Percentiles rank a stretch among this genome's conserved stretches.
Conservation (phyloP, 495 filamentous ascomycete species). For the Penicillium coprophilum region DNA sequence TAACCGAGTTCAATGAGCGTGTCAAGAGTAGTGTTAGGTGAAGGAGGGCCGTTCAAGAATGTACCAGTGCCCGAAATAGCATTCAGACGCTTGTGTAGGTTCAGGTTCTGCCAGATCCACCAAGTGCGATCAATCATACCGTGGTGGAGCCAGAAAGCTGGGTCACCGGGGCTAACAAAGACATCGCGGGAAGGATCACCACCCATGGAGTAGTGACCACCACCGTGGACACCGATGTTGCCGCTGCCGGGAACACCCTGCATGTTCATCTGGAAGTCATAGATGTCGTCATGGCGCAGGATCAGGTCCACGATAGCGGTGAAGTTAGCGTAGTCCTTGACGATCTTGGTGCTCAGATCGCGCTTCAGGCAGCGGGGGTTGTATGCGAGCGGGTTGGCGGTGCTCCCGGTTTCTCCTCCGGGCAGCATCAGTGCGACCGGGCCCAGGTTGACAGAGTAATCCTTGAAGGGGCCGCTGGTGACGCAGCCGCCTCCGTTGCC, state of each 20-base stretch:
- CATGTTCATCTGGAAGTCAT: constrained; percentile 52
- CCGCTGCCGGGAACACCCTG: constrained; percentile 50
- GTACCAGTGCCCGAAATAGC: constrained; percentile 56
- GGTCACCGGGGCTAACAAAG: constrained; percentile 61
- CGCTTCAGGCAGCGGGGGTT: constrained; percentile 67
- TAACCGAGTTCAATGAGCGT: constrained; percentile 45
- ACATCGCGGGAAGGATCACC: constrained; percentile 62
- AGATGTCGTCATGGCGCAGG: constrained; percentile 42
- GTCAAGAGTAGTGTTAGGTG: constrained; percentile 48
- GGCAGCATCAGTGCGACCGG: constrained; percentile 42
- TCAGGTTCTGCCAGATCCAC: constrained; percentile 69
- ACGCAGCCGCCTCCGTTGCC: constrained; percentile 68
- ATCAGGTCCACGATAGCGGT: constrained; percentile 49
- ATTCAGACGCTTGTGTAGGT: constrained; percentile 45
- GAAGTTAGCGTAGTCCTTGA: constrained; percentile 51
- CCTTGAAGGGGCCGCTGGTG: constrained; percentile 56
- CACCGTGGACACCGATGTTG: constrained; percentile 58
- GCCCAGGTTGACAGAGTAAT: constrained; percentile 52
- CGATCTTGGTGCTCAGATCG: constrained; percentile 55
- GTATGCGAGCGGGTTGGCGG: constrained; percentile 36
- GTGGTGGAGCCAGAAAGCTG: constrained; percentile 69
- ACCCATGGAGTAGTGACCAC: constrained; percentile 63
- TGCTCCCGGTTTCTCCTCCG: constrained; percentile 19
- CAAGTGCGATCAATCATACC: constrained; percentile 66
- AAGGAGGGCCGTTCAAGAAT: constrained; percentile 53